A percentile compares a stretch with the other conserved stretches of the same genome.
These are phyloP conservation scores for Inonotus hispidus DNA, from an alignment of 1,284 basidiomycete species.

Conservation along the genomic window DNA sequence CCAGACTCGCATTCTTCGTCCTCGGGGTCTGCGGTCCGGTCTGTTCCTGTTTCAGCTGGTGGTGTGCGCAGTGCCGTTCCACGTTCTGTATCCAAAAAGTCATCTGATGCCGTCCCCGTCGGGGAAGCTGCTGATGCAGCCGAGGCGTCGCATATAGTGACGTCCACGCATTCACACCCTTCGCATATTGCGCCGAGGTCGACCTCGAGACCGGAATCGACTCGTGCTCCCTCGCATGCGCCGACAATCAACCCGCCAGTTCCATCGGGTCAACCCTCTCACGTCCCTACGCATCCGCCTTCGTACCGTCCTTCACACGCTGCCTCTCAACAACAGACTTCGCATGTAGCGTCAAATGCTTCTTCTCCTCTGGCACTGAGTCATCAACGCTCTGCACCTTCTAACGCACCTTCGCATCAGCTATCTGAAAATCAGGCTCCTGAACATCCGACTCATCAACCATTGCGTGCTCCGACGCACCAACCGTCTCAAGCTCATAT, in stretches of 20 bases:
- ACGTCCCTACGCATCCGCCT: neutral
- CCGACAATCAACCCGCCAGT: neutral
- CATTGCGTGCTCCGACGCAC: neutral
- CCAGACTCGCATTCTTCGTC: slow-evolving; percentile 11
- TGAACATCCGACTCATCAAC: slow-evolving; percentile 1
- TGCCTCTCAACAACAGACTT: neutral
- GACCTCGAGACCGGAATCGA: neutral
- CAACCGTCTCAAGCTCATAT: neutral
- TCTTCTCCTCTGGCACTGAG: neutral
- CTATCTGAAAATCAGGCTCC: neutral
- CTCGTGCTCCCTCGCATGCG: neutral
- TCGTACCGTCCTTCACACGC: neutral
- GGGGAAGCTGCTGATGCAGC: neutral
- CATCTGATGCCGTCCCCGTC: neutral
- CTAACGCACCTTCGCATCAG: neutral
- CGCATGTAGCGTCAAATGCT: neutral
- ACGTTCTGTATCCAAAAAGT: neutral
- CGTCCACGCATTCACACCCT: neutral
- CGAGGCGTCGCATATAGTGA: neutral
- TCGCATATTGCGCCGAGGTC: neutral
- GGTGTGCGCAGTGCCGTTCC: neutral
- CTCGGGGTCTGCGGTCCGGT: neutral
- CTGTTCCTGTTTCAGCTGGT: neutral
- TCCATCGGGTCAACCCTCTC: neutral
- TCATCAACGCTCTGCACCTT: neutral